A percentile compares a stretch with the other conserved stretches of the same genome.
These are phyloP conservation scores for Sphaerulina vaccinii DNA, from an alignment of 2,329 filamentous ascomycete species.

Conservation along the genomic window DNA sequence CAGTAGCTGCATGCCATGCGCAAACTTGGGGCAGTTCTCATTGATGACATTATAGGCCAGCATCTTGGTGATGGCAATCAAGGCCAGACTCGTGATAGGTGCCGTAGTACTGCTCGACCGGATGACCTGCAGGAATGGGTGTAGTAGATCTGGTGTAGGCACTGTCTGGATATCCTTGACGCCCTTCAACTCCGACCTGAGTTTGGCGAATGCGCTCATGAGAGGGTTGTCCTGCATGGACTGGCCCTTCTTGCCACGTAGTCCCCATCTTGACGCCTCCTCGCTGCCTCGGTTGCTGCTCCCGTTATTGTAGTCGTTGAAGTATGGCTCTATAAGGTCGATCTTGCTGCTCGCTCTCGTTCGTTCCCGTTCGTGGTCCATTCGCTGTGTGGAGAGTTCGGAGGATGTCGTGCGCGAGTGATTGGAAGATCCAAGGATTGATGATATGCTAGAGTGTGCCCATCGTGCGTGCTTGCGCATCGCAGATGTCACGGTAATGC, in stretches of 20 bases:
- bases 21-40: conserved; percentile 78
- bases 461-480: conserved; percentile 98
- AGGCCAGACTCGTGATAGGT: conserved; percentile 89
- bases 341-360: conserved; percentile 35
- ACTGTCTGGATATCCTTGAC: conserved; percentile 86
- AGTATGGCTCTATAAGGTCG: conserved; percentile 31
- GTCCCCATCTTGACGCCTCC: conserved; percentile 78
- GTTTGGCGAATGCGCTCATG: conserved; percentile 87
- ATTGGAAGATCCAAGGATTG: conserved; percentile 68
- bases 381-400: conserved; percentile 14
- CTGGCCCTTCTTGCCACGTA: conserved; percentile 92
- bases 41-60: conserved; percentile 91
- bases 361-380: conserved; percentile 35
- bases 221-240: conserved; percentile 97
- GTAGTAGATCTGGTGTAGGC: conserved; percentile 83
- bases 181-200: conserved; percentile 81
- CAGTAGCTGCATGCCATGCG: conserved; percentile 88
- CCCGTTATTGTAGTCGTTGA: conserved; percentile 8
- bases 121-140: conserved; percentile 95
- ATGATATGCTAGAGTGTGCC: conserved; percentile 92
- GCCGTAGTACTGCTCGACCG: conserved; percentile 94
- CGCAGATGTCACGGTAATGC: conserved; percentile 94
- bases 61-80: conserved; percentile 94
- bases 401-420: conserved; percentile 20
- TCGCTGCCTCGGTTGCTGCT: conserved; percentile 17